phyloP scores from a whole-genome alignment of 2,329 filamentous ascomycete genomes.

The Scytalidium sp. region DNA sequence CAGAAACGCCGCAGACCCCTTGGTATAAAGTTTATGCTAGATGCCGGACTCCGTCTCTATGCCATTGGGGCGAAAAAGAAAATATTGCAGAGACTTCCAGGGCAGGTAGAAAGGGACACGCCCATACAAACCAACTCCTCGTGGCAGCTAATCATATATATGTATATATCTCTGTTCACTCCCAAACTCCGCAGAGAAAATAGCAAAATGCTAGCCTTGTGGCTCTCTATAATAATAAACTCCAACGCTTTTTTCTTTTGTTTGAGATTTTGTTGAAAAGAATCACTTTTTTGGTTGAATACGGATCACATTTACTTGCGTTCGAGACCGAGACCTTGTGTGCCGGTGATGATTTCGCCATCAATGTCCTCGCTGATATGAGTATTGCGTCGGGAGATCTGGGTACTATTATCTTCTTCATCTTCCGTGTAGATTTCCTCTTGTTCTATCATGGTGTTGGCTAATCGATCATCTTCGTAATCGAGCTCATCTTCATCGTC shows the following conservation, averaged over 20 bases:
- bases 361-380: slow-evolving; percentile 41
- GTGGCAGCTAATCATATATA: too few relatives aligned
- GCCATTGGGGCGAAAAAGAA: too few relatives aligned
- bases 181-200: background rate
- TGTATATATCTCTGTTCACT: too few relatives aligned
- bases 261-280: too few relatives aligned
- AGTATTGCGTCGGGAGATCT: slow-evolving; percentile 15
- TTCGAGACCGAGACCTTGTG: slow-evolving; percentile 38
- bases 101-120: too few relatives aligned
- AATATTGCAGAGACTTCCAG: too few relatives aligned
- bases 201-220: background rate
- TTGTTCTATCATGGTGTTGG: slow-evolving; percentile 25
- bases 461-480: slow-evolving; percentile 22
- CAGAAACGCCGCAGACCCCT: too few relatives aligned
- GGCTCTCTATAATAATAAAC: background rate
- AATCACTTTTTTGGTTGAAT: too few relatives aligned
- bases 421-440: slow-evolving; percentile 30
- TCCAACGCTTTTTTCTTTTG: background rate
- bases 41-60: too few relatives aligned
- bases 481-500: slow-evolving; percentile 13
- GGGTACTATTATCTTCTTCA: slow-evolving; percentile 24
- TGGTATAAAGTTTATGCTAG: too few relatives aligned
- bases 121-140: too few relatives aligned
- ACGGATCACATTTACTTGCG: background rate
- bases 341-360: slow-evolving; percentile 58